Evolutionary conservation across 1,284 basidiomycete genomes (phyloP).

Genomic region (Moesziomyces parantarcticus): DNA sequence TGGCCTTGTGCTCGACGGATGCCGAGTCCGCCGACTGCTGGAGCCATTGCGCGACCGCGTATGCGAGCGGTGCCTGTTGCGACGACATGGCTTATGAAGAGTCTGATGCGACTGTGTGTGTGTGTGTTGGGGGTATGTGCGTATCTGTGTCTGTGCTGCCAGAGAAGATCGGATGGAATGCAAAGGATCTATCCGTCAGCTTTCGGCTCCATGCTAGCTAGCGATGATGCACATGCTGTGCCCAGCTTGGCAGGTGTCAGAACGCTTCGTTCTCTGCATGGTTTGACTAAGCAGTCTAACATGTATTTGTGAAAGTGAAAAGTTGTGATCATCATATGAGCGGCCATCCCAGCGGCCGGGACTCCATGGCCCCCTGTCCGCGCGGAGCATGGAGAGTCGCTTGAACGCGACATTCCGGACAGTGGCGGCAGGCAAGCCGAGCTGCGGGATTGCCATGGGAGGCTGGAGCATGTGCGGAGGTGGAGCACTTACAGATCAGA

Average conservation of each 20-base stretch:
- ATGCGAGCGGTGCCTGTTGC: slow-evolving; percentile 53
- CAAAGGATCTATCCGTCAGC: background rate
- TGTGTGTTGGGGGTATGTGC: background rate
- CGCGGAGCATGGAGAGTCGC: no score
- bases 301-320: slow-evolving; percentile 53
- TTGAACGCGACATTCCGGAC: no score
- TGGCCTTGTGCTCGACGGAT: slow-evolving; percentile 39
- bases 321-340: slow-evolving; percentile 47
- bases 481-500: background rate
- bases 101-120: background rate
- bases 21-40: slow-evolving; percentile 36
- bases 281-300: slow-evolving; percentile 51
- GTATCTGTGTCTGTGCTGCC: background rate
- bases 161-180: no score
- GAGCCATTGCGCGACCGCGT: slow-evolving; percentile 61
- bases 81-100: slow-evolving; percentile 14
- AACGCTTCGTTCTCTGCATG: slow-evolving; percentile 45
- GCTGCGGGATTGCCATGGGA: background rate
- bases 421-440: background rate
- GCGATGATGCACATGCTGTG: background rate
- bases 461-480: background rate
- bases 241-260: slow-evolving; percentile 9
- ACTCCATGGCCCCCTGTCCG: background rate
- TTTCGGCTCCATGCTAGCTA: background rate
- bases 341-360: background rate